Conservation (phyloP, 2,329 filamentous ascomycete genomes). For the Fusarium mangiferae region DNA sequence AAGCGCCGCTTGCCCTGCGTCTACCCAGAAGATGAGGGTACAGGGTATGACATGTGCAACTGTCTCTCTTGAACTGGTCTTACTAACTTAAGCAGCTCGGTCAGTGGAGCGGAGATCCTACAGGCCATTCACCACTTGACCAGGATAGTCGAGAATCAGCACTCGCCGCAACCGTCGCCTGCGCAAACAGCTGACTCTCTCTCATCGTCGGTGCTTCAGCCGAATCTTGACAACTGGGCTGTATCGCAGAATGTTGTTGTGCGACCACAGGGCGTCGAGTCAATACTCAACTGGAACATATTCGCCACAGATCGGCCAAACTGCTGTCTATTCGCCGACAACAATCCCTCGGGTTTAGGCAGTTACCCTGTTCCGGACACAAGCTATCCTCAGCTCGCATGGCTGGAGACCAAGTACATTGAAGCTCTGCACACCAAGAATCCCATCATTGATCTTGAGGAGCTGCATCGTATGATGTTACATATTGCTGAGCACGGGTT, state of each 20-base stretch:
- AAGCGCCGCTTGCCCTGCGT: not conserved
- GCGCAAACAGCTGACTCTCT: not conserved
- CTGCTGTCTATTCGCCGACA: not conserved
- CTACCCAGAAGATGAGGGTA: not conserved
- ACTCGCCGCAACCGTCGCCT: not conserved
- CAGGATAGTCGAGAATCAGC: not conserved
- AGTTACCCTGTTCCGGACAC: not conserved
- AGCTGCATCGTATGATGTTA: not conserved
- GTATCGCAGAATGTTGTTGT: not conserved
- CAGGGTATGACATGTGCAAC: not conserved
- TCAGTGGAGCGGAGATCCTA: not conserved
- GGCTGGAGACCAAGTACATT: not conserved
- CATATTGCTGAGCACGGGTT: not conserved
- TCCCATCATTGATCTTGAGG: not conserved
- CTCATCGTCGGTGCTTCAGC: not conserved
- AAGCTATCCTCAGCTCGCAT: not conserved
- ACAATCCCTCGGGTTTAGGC: not conserved
- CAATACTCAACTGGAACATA: not conserved
- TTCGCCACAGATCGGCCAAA: not conserved
- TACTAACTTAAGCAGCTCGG: not conserved
- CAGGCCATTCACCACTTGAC: not conserved
- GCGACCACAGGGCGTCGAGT: not conserved
- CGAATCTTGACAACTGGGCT: not conserved
- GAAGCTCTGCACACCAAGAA: not conserved
- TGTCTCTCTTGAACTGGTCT: not conserved